Conservation (phyloP, 2,329 filamentous ascomycete species). For the Botrytis squamosa region DNA sequence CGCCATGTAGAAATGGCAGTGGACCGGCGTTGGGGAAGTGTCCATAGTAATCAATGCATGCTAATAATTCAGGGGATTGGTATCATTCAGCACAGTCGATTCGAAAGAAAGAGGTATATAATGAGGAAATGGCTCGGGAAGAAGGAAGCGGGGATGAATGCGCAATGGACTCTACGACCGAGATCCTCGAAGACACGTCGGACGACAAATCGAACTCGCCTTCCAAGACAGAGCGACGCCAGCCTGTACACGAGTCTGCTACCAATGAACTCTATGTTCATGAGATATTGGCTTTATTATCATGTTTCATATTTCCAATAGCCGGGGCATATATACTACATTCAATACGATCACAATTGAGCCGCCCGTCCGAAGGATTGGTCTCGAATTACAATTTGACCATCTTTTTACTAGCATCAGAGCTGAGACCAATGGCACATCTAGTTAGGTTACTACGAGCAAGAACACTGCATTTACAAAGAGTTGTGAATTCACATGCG, state of each 20-base stretch:
- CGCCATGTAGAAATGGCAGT: not conserved
- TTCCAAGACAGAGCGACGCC: conserved; percentile 28
- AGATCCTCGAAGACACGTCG: conserved; percentile 34
- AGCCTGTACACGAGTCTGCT: conserved; percentile 42
- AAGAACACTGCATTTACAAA: conserved; percentile 78
- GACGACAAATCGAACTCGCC: conserved; percentile 23
- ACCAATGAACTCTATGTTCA: conserved; percentile 68
- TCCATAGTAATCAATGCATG: not conserved
- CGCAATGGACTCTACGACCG: conserved; percentile 31
- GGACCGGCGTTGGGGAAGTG: no score
- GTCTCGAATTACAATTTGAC: conserved; percentile 92
- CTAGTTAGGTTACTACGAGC: conserved; percentile 76
- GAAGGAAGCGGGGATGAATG: conserved; percentile 49
- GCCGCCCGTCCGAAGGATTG: conserved; percentile 77
- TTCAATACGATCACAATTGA: conserved; percentile 75
- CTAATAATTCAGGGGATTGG: conserved; percentile 57
- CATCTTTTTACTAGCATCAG: conserved; percentile 84
- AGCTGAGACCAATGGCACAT: conserved; percentile 80
- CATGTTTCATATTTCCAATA: conserved; percentile 77
- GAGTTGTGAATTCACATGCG: conserved; percentile 59
- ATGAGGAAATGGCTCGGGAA: conserved; percentile 38
- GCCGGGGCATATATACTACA: conserved; percentile 84
- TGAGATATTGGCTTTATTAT: conserved; percentile 70
- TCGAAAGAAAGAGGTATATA: conserved; percentile 51
- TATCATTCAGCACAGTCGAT: conserved; percentile 69